Evolutionary conservation across 352 stramenopile species (phyloP).

Genomic region (Pythium graminicola): DNA sequence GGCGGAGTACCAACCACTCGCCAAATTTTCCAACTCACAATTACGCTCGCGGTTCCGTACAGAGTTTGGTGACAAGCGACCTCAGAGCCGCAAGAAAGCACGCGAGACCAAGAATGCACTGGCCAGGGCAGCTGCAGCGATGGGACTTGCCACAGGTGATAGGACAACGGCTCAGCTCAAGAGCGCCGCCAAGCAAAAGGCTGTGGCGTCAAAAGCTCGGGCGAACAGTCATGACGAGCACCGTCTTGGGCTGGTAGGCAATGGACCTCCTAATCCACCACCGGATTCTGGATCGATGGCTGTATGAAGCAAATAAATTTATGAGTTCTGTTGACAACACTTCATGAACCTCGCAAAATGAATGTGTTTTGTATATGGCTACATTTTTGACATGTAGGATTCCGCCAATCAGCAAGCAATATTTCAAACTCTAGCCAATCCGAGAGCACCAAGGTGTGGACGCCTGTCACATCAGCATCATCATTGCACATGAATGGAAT

Average conservation of each 20-base stretch:
- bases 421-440: slow-evolving; percentile 17
- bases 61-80: slow-evolving; percentile 69
- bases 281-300: neutral
- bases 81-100: slow-evolving; percentile 35
- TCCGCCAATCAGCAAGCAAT: slow-evolving; percentile 12
- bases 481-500: neutral
- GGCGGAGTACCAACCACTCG: slow-evolving; percentile 56
- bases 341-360: neutral
- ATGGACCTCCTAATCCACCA: neutral
- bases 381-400: slow-evolving; percentile 6
- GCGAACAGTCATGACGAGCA: slow-evolving; percentile 10
- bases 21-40: slow-evolving; percentile 73
- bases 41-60: slow-evolving; percentile 71
- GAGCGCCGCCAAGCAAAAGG: slow-evolving; percentile 19
- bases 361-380: slow-evolving; percentile 4
- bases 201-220: slow-evolving; percentile 4
- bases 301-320: neutral
- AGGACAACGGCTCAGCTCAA: slow-evolving; percentile 8
- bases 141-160: neutral
- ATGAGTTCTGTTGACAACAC: neutral
- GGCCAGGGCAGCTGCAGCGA: slow-evolving; percentile 16
- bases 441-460: neutral
- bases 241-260: neutral
- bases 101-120: slow-evolving; percentile 20
- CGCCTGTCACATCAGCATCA: neutral